Evolutionary conservation across 1,284 basidiomycete species (phyloP).

Genomic region (Cutaneotrichosporon arboriforme): DNA sequence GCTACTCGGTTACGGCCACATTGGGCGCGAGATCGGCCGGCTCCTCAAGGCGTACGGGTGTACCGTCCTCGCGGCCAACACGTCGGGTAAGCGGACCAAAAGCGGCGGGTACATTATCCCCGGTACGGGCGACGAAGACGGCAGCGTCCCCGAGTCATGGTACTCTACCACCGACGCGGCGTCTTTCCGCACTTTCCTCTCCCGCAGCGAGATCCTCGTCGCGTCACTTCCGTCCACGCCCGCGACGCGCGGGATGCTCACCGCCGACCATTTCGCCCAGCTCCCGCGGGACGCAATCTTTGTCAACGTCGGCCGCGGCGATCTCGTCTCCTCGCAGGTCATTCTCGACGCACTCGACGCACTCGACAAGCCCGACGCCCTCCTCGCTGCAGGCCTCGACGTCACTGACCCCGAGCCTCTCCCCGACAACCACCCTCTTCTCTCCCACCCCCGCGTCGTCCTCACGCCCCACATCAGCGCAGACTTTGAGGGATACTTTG

Average conservation of each 20-base stretch:
- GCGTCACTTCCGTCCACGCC: constrained; percentile 42
- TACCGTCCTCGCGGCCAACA: constrained; percentile 45
- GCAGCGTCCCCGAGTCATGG: constrained; percentile 30
- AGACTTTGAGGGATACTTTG: constrained; percentile 37
- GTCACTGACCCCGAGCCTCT: constrained; percentile 49
- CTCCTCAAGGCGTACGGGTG: constrained; percentile 39
- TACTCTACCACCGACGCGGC: constrained; percentile 36
- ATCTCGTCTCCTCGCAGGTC: constrained; percentile 30
- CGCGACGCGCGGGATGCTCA: constrained; percentile 34
- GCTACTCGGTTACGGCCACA: constrained; percentile 30
- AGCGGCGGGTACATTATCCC: constrained; percentile 38
- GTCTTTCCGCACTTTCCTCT: constrained; percentile 38
- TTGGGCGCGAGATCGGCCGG: constrained; percentile 43
- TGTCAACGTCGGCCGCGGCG: constrained; percentile 47
- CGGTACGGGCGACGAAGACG: constrained; percentile 43
- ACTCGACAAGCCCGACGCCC: constrained; percentile 12
- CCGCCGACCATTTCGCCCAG: constrained; percentile 23
- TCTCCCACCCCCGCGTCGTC: constrained; percentile 38
- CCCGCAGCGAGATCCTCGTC: constrained; percentile 36
- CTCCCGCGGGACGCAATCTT: constrained; percentile 40
- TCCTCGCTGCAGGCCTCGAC: constrained; percentile 42
- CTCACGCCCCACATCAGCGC: constrained; percentile 44
- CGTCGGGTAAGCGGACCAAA: constrained; percentile 20
- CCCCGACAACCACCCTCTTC: constrained; percentile 38
- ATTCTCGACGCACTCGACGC: constrained; percentile 6